Evolutionary conservation across 2,329 filamentous ascomycete species (phyloP).

Genomic region (Paecilomyces variotii): DNA sequence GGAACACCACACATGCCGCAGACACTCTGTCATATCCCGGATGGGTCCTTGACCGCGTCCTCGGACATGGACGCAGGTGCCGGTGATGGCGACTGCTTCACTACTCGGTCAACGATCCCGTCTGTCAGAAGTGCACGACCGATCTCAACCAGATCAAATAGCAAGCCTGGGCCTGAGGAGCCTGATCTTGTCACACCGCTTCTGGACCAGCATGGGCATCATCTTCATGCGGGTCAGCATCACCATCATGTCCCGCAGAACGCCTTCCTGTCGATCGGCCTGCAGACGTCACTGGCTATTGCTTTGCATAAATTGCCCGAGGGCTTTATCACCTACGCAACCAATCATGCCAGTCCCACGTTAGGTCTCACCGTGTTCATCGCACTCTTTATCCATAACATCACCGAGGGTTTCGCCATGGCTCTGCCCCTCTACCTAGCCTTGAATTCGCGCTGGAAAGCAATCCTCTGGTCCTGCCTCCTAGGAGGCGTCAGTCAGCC

Average conservation of each 20-base stretch:
- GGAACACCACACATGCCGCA: neutral
- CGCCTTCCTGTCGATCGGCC: constrained; percentile 86
- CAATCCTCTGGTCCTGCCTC: constrained; percentile 75
- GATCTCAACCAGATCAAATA: neutral
- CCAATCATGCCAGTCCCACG: constrained; percentile 86
- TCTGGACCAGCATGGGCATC: neutral
- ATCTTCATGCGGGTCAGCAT: constrained; percentile 43
- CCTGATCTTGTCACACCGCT: neutral
- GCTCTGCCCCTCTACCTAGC: constrained; percentile 89
- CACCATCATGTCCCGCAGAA: constrained; percentile 95
- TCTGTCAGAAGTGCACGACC: neutral
- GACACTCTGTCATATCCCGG: neutral
- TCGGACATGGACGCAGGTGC: neutral
- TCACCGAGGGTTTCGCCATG: constrained; percentile 93
- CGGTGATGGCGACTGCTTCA: neutral
- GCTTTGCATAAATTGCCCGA: constrained; percentile 93
- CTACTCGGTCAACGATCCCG: neutral
- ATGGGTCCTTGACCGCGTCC: neutral
- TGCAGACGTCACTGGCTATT: constrained; percentile 92
- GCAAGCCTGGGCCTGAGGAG: neutral
- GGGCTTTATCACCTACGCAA: constrained; percentile 83
- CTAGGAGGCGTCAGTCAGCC: constrained; percentile 85
- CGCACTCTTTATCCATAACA: constrained; percentile 95
- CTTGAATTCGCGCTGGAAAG: constrained; percentile 67
- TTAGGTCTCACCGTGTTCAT: constrained; percentile 90